Evolutionary conservation across 2,329 filamentous ascomycete species (phyloP), one percentile per base, ranked within the genome.

Genomic region (Colletotrichum sp.): DNA sequence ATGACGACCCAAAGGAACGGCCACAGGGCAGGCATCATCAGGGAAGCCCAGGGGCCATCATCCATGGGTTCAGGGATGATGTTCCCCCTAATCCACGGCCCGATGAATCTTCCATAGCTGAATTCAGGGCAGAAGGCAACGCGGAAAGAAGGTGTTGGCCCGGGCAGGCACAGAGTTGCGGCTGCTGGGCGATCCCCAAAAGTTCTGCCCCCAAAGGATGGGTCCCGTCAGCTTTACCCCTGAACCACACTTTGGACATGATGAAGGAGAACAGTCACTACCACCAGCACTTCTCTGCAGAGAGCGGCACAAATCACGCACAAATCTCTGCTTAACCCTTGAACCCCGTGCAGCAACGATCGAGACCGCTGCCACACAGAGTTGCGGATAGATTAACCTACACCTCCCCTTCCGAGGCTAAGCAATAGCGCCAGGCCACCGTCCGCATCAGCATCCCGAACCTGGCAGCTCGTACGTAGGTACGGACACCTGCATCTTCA

Each of bases 311-410:
- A 4, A 16, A 36, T 18, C 21, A 26, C 34, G 39, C 65, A 39
- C 21, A 72, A 15, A 5, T 16, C n/a, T 57, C 34, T 32, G 44
- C 34, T 24, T 6, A 10, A 18, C 28, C 55, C 67, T 39, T 63
- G 63, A 49, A 68, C 70, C 70, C 44, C 49, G 70, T 32, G n/a
- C n/a, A 28, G 16, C n/a, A 44, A 26, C 12, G n/a, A n/a, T 55
- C 64, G 24, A 52, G 57, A 69, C 68, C 64, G 64, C 36, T 34
- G 21, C 66, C 70, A 24, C 71, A 63, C 71, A 75, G 30, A 63
- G 75, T 77, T 44, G 60, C 71, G 26, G 39, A 71, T 75, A 67
- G 75, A 77, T 77, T 75, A 60, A 32, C 62, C 52, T 39, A n/a
- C 67, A n/a, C 15, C 67, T 39, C 16, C 30, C 60, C 34, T 16